Conservation (phyloP, 495 filamentous ascomycete species). For the Cudoniella acicularis region DNA sequence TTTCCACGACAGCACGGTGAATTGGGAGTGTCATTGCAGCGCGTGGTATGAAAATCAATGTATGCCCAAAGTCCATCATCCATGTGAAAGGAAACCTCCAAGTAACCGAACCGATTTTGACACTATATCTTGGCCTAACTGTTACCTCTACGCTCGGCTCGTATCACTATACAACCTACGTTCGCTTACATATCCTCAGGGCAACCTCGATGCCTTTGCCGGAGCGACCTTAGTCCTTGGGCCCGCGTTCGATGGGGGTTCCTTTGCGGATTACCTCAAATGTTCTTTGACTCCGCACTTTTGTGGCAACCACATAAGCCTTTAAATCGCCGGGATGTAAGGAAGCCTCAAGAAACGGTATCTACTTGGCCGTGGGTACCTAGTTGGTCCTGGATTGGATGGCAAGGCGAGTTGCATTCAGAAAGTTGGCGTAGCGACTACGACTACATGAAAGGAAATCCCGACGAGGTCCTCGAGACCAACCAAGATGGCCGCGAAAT, state of each 20-base stretch:
- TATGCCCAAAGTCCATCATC: not conserved
- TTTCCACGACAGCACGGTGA: not conserved
- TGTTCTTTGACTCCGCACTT: slow-evolving; percentile 16
- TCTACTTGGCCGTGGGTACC: not conserved
- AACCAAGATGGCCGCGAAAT: not conserved
- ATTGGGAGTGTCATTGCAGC: not conserved
- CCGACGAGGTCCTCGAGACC: not conserved
- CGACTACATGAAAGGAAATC: slow-evolving; percentile 14
- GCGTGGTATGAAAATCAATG: not conserved
- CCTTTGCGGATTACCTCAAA: slow-evolving; percentile 10
- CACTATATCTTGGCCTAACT: not conserved
- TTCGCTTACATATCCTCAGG: not conserved
- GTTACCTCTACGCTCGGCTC: not conserved
- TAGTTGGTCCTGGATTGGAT: slow-evolving; percentile 15
- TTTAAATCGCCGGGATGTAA: not conserved
- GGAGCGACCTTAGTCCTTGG: not conserved
- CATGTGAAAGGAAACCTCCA: not conserved
- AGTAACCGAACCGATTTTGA: not conserved
- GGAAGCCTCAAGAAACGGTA: not conserved
- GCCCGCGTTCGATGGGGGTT: slow-evolving; percentile 9
- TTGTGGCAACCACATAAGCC: slow-evolving; percentile 7
- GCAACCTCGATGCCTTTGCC: not conserved
- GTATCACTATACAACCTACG: not conserved
- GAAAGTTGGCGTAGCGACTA: slow-evolving; percentile 24
- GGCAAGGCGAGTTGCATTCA: slow-evolving; percentile 4